Base-by-base conservation (phyloP, 2,329 filamentous ascomycete species). In the Clarireedia monteithiana region DNA sequence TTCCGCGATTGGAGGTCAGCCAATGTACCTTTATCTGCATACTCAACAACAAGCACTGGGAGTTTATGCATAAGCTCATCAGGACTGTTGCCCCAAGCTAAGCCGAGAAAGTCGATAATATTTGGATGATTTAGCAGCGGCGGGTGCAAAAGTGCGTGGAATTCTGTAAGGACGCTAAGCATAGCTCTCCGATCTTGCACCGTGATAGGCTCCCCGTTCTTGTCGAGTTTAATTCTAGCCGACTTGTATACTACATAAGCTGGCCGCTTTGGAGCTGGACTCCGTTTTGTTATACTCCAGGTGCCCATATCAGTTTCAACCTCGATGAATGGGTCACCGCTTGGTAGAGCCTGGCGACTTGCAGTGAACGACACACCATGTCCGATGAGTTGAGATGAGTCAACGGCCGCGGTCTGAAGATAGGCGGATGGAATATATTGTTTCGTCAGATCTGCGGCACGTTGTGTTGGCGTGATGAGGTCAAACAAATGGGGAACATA, bases 401-500 rank as follows among this genome's bases (percentile, higher is more conserved):
- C 50, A n/a, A 46, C 39, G 17, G 50, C 50, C 26, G 45, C 39
- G 26, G 10, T 45, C 17, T 53, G 50, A 5, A 53, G 26, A 23
- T 44, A 53, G 20, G 27, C 39, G 5, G 17, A 15, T 15, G 50
- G 50, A 46, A 53, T 45, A 14, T 27, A 46, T 46, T 20, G 14
- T 17, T 45, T 46, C 4, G 27, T 40, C 4, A 26, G 10, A 53
- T 45, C 39, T 26, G 4, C 9, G 15, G 50, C 38, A 20, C 40
- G 50, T 6, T 53, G 38, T 5, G 39, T 46, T 45, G 40, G 38
- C 10, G 40, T 46, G 10, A 53, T 26, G 5, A 53, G 27, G 24
- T 53, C 50, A 34, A 53, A 53, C 6, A 53, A 7, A 30, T 53
- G 30, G 6, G 49, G 49, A 26, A 51, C 38, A 27, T 51, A 51